phyloP scores from a whole-genome alignment of 1,139 yeast species.

The Kurtzmaniella quercitrusa region DNA sequence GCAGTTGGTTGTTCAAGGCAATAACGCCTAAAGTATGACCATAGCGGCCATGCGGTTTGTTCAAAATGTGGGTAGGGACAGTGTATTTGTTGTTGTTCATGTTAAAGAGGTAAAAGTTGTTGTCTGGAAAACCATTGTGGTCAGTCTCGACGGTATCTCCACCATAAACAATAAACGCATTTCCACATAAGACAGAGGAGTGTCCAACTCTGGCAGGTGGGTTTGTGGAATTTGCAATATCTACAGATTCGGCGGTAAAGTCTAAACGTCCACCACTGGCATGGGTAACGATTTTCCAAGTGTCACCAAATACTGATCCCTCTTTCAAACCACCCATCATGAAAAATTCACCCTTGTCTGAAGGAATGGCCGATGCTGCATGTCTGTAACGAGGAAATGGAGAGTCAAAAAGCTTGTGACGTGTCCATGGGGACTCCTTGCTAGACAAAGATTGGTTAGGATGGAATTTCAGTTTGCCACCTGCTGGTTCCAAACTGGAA shows the following conservation, averaged over 20 bases:
- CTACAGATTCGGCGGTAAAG: constrained; percentile 61
- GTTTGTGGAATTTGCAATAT: constrained; percentile 46
- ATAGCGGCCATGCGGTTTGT: constrained; percentile 87
- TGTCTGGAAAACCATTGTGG: constrained; percentile 77
- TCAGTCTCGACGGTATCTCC: constrained; percentile 93
- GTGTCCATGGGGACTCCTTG: constrained; percentile 64
- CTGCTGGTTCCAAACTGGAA: constrained; percentile 6
- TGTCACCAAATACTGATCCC: constrained; percentile 89
- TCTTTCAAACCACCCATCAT: constrained; percentile 96
- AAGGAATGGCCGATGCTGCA: constrained; percentile 70
- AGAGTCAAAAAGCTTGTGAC: constrained; percentile 64
- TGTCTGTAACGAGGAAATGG: constrained; percentile 96
- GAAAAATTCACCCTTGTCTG: constrained; percentile 79
- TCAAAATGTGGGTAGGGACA: constrained; percentile 75
- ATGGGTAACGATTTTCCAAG: constrained; percentile 71
- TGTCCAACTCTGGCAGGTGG: constrained; percentile 98
- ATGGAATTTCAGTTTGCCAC: constrained; percentile 2
- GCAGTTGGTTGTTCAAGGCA: constrained; percentile 60
- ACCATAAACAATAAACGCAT: constrained; percentile 92
- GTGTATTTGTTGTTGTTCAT: constrained; percentile 90
- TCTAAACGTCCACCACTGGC: constrained; percentile 15
- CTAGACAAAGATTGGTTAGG: constrained; percentile 5
- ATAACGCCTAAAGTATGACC: constrained; percentile 77
- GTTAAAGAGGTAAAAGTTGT: constrained; percentile 82
- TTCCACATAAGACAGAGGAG: constrained; percentile 87